Percentiles rank a stretch among this genome's conserved stretches.
phyloP scores from a whole-genome alignment of 148 eudicot species.

The Suaeda aralocaspica region DNA sequence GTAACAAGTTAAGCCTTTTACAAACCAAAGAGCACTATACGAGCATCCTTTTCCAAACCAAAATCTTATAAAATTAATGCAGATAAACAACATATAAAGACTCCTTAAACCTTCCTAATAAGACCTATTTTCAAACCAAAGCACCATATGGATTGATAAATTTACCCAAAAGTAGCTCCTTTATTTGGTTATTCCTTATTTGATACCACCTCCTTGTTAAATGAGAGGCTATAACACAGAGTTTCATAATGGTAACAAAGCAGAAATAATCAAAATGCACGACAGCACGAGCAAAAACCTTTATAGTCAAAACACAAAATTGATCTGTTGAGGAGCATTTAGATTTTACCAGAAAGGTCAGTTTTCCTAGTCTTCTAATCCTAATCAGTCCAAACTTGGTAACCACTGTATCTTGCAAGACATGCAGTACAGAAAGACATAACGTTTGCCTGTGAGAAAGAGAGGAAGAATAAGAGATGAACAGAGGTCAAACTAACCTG shows the following conservation, averaged over 20 bases:
- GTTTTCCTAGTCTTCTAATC: not conserved
- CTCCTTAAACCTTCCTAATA: no score
- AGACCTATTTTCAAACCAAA: not conserved
- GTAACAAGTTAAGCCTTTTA: no score
- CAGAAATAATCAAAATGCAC: not conserved
- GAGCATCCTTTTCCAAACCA: no score
- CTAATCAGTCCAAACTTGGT: not conserved
- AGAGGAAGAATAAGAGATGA: not conserved
- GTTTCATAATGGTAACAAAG: not conserved
- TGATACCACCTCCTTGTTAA: not conserved
- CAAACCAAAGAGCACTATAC: no score
- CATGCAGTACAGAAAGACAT: not conserved
- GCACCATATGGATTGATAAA: not conserved
- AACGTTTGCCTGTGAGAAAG: not conserved
- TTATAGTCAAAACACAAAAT: not conserved
- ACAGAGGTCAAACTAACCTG: slow-evolving; percentile 60
- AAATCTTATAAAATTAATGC: no score
- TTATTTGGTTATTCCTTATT: not conserved
- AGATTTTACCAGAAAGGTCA: not conserved
- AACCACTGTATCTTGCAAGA: not conserved
- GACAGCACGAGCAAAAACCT: no score
- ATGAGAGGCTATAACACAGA: not conserved
- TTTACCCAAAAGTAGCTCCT: not conserved
- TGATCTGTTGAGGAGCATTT: not conserved
- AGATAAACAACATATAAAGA: no score